Conservation (phyloP, 164 flowering plant genomes). For the Stephania yunnanensis region DNA sequence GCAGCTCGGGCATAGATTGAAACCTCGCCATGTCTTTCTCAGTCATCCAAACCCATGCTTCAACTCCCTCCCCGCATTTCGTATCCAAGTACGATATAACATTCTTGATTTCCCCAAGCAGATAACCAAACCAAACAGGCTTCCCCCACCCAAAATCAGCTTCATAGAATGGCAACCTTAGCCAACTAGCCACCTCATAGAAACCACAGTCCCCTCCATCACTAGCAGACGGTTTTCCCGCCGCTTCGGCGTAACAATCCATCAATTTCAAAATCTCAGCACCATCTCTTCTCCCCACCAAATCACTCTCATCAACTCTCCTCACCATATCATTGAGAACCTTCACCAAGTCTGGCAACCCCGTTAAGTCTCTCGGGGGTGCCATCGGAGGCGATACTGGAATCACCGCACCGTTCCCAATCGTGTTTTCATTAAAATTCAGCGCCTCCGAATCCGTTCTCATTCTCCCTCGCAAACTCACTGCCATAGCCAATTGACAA, state of each 20-base stretch:
- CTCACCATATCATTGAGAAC: too few species aligned
- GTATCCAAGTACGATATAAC: background rate
- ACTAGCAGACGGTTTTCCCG: background rate
- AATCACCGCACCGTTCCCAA: too few species aligned
- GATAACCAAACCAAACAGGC: background rate
- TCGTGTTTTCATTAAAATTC: too few species aligned
- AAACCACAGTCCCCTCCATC: background rate
- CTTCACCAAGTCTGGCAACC: too few species aligned
- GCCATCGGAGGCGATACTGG: too few species aligned
- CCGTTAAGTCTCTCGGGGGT: too few species aligned
- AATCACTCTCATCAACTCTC: too few species aligned
- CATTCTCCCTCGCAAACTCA: background rate
- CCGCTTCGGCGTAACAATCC: too few species aligned
- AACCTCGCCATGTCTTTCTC: conserved; percentile 7
- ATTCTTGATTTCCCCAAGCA: background rate
- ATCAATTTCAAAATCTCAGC: background rate
- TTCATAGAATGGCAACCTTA: background rate
- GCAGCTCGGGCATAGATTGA: background rate
- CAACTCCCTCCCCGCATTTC: background rate
- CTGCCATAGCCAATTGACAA: background rate
- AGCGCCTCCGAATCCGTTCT: too few species aligned
- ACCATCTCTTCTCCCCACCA: too few species aligned
- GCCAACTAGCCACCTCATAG: background rate
- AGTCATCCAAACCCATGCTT: background rate
- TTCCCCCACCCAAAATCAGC: conserved; percentile 8